Evolutionary conservation across 768 basidiomycete genomes (phyloP).

Genomic region (Kwoniella sp.): DNA sequence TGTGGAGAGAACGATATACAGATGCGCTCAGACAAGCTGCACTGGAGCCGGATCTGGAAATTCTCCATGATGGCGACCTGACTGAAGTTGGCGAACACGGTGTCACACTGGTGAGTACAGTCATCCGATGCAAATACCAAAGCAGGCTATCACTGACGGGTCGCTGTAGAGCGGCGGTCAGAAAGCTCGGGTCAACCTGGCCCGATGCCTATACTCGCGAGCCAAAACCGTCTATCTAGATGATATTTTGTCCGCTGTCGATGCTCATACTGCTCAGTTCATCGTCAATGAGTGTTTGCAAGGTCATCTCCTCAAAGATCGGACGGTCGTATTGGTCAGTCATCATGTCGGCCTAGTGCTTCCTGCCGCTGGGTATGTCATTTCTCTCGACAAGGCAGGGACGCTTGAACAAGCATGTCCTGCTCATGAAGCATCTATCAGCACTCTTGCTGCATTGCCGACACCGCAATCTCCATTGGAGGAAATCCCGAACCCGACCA

Average conservation of each 20-base stretch:
- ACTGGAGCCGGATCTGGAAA: slow-evolving; percentile 45
- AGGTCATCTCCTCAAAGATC: slow-evolving; percentile 33
- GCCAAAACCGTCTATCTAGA: slow-evolving; percentile 49
- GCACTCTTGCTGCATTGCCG: slow-evolving; percentile 3
- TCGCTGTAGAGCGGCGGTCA: slow-evolving; percentile 42
- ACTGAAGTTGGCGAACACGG: slow-evolving; percentile 55
- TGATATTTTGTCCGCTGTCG: slow-evolving; percentile 54
- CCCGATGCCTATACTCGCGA: slow-evolving; percentile 53
- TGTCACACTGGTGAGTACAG: slow-evolving; percentile 40
- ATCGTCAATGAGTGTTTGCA: slow-evolving; percentile 49
- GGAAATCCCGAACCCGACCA: background rate
- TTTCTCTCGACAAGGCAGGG: slow-evolving; percentile 31
- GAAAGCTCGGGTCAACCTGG: slow-evolving; percentile 51
- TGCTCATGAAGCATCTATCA: slow-evolving; percentile 16
- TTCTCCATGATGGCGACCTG: slow-evolving; percentile 48
- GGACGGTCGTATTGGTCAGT: slow-evolving; percentile 52
- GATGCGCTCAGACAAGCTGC: slow-evolving; percentile 42
- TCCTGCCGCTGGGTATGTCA: slow-evolving; percentile 40
- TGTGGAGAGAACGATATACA: slow-evolving; percentile 42
- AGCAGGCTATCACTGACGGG: background rate
- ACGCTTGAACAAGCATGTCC: slow-evolving; percentile 36
- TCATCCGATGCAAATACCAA: no score
- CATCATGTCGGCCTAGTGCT: slow-evolving; percentile 54
- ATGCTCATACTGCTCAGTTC: slow-evolving; percentile 52
- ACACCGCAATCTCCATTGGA: slow-evolving; percentile 1